phyloP scores from a whole-genome alignment of 2,329 filamentous ascomycete genomes.

The Ophiosphaerella narmari region DNA sequence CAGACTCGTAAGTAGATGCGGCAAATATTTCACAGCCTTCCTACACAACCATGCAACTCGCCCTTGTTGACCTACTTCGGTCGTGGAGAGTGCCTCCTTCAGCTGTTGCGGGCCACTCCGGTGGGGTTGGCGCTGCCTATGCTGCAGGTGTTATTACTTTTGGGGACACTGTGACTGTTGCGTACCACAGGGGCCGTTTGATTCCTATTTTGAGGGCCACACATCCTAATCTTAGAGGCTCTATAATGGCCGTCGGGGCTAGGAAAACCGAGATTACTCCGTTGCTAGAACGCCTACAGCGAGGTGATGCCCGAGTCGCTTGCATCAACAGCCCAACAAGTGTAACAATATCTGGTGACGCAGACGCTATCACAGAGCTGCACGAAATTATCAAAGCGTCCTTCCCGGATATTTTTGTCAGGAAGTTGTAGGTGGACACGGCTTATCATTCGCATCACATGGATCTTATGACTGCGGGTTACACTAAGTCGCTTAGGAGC shows the following conservation, averaged over 20 bases:
- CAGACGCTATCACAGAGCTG: constrained; percentile 43
- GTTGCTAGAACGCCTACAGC: constrained; percentile 8
- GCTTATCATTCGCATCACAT: constrained; percentile 51
- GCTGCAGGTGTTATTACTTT: constrained; percentile 25
- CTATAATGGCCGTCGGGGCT: constrained; percentile 30
- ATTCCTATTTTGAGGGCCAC: constrained; percentile 23
- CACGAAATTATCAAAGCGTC: constrained; percentile 42
- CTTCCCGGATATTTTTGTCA: constrained; percentile 42
- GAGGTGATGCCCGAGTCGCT: constrained; percentile 22
- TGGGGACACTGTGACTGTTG: constrained; percentile 27
- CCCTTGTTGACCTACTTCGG: constrained; percentile 28
- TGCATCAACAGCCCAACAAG: constrained; percentile 49
- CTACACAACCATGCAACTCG: constrained; percentile 38
- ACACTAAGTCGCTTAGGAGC: constrained; percentile 29
- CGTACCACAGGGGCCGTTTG: constrained; percentile 32
- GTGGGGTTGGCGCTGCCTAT: constrained; percentile 39
- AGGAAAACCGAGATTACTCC: constrained; percentile 17
- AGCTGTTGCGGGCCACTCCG: constrained; percentile 36
- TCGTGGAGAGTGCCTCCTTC: constrained; percentile 29
- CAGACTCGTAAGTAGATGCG: constrained; percentile 20
- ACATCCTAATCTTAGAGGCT: constrained; percentile 18
- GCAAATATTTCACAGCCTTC: constrained; percentile 32
- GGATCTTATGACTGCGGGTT: constrained; percentile 25
- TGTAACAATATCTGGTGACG: constrained; percentile 54
- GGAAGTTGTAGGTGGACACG: constrained; percentile 49